These are phyloP conservation scores for Cercospora citrullina DNA, from an alignment of 2,329 filamentous ascomycete genomes.

Conservation along the genomic window DNA sequence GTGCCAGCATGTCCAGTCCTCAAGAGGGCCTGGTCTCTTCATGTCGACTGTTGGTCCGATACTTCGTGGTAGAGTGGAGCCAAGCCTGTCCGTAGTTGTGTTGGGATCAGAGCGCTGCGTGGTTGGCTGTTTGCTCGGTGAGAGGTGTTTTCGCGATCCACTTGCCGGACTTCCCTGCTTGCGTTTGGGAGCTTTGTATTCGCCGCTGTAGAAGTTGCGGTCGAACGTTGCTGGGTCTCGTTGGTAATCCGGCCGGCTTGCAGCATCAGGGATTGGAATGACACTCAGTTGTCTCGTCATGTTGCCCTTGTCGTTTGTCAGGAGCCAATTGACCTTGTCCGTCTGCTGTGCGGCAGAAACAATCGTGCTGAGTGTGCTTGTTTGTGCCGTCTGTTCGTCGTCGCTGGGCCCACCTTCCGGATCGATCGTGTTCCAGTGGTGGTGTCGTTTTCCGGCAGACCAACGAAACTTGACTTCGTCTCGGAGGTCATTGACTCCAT, in stretches of 20 bases:
- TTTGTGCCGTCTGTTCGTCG: background rate
- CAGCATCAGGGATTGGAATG: background rate
- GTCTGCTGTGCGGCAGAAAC: background rate
- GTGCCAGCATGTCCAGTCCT: background rate
- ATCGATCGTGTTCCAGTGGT: background rate
- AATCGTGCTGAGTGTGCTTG: background rate
- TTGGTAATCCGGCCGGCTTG: background rate
- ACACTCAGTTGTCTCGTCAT: background rate
- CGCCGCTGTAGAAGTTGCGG: background rate
- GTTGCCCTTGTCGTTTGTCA: background rate
- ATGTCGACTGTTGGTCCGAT: background rate
- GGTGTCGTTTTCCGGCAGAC: background rate
- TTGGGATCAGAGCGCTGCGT: background rate
- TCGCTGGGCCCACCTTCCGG: background rate
- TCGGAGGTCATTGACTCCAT: background rate
- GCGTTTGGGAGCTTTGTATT: background rate
- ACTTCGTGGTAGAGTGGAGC: background rate
- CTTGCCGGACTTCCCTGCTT: background rate
- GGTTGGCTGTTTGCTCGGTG: background rate
- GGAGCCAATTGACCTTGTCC: background rate
- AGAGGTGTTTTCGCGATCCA: background rate
- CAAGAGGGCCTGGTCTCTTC: background rate
- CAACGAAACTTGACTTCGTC: slow-evolving; percentile 3
- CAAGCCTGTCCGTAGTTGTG: background rate
- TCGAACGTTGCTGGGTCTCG: background rate